A percentile compares a stretch with the other conserved stretches of the same genome.
These are phyloP conservation scores for Penicillium soppii DNA, from an alignment of 495 filamentous ascomycete genomes.

Conservation along the genomic window DNA sequence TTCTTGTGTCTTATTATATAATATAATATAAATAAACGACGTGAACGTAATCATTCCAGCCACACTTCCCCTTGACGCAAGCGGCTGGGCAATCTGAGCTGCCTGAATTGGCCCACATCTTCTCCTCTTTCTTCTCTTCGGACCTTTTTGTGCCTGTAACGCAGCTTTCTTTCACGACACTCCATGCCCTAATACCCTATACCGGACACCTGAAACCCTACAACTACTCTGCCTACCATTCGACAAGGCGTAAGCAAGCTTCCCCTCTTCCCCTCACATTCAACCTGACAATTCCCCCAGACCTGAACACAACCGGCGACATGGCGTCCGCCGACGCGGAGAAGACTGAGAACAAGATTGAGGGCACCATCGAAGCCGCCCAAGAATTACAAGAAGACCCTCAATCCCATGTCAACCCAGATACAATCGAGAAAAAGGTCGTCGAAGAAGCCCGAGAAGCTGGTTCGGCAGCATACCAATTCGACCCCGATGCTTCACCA, in stretches of 20 bases:
- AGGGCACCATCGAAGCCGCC: constrained; percentile 67
- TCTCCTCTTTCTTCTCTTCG: constrained; percentile 5
- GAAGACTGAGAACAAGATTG: constrained; percentile 68
- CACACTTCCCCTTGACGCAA: constrained; percentile 31
- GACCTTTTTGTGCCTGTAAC: not conserved
- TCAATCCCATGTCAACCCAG: constrained; percentile 63
- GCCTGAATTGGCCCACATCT: constrained; percentile 12
- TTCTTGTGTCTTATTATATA: too few relatives aligned
- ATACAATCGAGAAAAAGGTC: constrained; percentile 66
- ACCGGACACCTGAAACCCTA: not conserved
- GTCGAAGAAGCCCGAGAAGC: constrained; percentile 73
- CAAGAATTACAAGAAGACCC: constrained; percentile 61
- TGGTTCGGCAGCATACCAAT: constrained; percentile 76
- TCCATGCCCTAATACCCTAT: not conserved
- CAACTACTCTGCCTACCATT: not conserved
- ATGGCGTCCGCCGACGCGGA: constrained; percentile 40
- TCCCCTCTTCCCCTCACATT: constrained; percentile 3
- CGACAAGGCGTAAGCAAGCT: not conserved
- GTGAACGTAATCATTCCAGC: constrained; percentile 17
- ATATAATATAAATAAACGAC: not conserved
- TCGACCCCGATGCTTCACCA: constrained; percentile 80
- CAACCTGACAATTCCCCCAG: constrained; percentile 6
- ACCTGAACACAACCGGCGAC: constrained; percentile 21
- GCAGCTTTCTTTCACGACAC: not conserved
- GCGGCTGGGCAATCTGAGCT: constrained; percentile 21